These are phyloP conservation scores for Fistulifera pelliculosa DNA, from an alignment of 108 stramenopile genomes.

Conservation along the genomic window DNA sequence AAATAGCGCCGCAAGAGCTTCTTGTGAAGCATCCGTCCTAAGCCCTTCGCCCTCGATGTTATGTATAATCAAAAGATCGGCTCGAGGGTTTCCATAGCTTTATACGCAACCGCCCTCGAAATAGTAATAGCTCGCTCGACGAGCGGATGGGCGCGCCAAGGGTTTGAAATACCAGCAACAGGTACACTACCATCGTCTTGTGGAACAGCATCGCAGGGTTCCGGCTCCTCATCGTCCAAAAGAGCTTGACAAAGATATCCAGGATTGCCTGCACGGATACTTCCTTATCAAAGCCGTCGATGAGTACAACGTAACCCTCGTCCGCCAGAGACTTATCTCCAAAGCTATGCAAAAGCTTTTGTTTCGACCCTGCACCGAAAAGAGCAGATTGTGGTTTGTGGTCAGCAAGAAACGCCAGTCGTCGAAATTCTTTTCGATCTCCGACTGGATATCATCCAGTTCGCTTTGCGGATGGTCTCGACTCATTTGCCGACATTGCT, in stretches of 20 bases:
- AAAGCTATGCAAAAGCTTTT: constrained; percentile 41
- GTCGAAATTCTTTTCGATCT: constrained; percentile 13
- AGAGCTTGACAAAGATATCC: constrained; percentile 33
- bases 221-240: constrained; percentile 27
- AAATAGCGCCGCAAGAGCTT: constrained; percentile 50
- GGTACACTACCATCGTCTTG: not conserved
- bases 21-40: constrained; percentile 36
- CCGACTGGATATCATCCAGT: constrained; percentile 2
- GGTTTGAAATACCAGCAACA: not conserved
- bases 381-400: constrained; percentile 60
- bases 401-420: constrained; percentile 59
- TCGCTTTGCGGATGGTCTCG: not conserved
- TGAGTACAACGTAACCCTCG: constrained; percentile 28
- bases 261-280: constrained; percentile 38
- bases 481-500: not conserved
- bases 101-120: constrained; percentile 24
- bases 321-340: constrained; percentile 16
- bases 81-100: not conserved
- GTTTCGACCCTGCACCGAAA: constrained; percentile 75
- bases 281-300: constrained; percentile 28
- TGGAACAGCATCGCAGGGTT: not conserved
- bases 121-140: constrained; percentile 30
- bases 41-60: constrained; percentile 62
- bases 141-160: constrained; percentile 1
- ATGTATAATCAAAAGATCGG: constrained; percentile 65